Percentiles rank a stretch among this genome's conserved stretches.
These are phyloP conservation scores for Solanum rostratum DNA, from an alignment of 257 asterid species.

Conservation along the genomic window DNA sequence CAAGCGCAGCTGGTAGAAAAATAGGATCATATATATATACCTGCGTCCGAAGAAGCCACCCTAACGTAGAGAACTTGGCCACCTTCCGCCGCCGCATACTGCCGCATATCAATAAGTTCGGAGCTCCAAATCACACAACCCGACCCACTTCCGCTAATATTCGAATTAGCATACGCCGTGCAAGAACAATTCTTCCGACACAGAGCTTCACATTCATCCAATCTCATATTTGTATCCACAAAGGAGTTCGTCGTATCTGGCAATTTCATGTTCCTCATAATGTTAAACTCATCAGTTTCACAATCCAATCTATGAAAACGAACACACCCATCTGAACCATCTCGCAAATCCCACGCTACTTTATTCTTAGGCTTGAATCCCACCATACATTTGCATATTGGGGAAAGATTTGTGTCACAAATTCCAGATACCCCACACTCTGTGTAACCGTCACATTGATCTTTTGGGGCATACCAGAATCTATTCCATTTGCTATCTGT, in stretches of 20 bases:
- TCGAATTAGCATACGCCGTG: constrained; percentile 41
- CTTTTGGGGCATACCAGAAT: constrained; percentile 78
- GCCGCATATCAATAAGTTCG: constrained; percentile 72
- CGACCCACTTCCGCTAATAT: constrained; percentile 36
- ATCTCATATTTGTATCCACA: constrained; percentile 29
- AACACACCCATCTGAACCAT: constrained; percentile 71
- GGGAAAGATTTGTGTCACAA: constrained; percentile 63
- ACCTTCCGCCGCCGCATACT: constrained; percentile 61
- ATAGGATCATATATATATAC: constrained; percentile 19
- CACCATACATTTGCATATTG: constrained; percentile 53
- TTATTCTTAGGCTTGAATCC: constrained; percentile 54
- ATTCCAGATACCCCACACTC: constrained; percentile 70
- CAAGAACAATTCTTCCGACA: constrained; percentile 65
- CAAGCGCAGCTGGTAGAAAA: not conserved
- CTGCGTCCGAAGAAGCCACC: constrained; percentile 52
- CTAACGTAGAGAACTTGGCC: constrained; percentile 66
- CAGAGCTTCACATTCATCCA: constrained; percentile 35
- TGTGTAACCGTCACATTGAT: constrained; percentile 61
- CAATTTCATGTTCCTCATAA: constrained; percentile 43
- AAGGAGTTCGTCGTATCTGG: constrained; percentile 55
- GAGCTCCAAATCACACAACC: constrained; percentile 75
- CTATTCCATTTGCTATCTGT: constrained; percentile 35
- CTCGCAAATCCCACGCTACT: constrained; percentile 64
- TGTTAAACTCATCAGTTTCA: constrained; percentile 33
- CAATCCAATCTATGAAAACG: constrained; percentile 39